These are phyloP conservation scores for Soucietia sequanensis DNA, from an alignment of 805 yeast species.

Conservation along the genomic window DNA sequence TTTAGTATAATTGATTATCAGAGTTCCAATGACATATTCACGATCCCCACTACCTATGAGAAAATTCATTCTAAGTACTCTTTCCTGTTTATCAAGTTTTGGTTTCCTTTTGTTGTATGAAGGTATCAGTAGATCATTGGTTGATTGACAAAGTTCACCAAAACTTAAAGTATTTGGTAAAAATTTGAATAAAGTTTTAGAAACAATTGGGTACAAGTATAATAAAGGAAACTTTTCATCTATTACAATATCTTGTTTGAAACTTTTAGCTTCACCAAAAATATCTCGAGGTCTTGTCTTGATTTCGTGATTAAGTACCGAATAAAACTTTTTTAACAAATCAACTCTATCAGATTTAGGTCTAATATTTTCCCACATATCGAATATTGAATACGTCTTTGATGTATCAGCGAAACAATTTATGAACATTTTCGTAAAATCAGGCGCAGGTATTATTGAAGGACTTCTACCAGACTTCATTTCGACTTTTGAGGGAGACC, in stretches of 20 bases:
- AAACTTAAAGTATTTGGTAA: conserved; percentile 23
- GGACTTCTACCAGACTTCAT: conserved; percentile 1
- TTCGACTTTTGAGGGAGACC: conserved; percentile 23
- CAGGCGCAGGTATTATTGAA: conserved; percentile 15
- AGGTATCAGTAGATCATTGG: neutral
- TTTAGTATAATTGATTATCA: neutral
- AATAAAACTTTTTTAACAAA: conserved; percentile 13
- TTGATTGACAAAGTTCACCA: conserved; percentile 16
- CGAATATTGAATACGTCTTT: neutral
- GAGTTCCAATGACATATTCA: neutral
- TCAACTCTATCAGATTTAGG: conserved; percentile 12
- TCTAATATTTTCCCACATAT: neutral
- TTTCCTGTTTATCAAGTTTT: neutral
- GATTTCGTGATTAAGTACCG: conserved; percentile 12
- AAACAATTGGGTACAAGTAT: conserved; percentile 32
- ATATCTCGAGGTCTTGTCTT: conserved; percentile 12
- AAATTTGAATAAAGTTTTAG: conserved; percentile 20
- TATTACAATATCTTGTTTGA: conserved; percentile 15
- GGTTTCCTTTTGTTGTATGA: neutral
- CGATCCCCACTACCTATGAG: neutral
- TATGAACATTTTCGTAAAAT: conserved; percentile 19
- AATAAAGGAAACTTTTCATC: conserved; percentile 29
- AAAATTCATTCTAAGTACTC: neutral
- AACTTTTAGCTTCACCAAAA: conserved; percentile 20
- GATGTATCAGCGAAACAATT: conserved; percentile 17